phyloP scores from a whole-genome alignment of 2,329 filamentous ascomycete species.

The Aspergillus sp. region DNA sequence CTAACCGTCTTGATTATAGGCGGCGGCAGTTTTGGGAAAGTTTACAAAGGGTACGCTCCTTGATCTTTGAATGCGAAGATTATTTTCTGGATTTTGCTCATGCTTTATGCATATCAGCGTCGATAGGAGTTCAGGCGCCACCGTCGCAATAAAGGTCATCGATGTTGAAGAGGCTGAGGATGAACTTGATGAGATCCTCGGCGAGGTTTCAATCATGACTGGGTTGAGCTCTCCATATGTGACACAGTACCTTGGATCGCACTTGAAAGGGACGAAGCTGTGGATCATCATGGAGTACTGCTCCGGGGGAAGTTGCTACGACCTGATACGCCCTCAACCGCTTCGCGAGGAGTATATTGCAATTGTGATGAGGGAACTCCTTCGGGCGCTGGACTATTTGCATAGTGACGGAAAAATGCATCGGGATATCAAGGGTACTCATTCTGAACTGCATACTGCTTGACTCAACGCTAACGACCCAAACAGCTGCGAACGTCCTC shows the following conservation, averaged over 20 bases:
- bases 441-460: not conserved
- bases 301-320: conserved; percentile 89
- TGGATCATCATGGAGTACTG: conserved; percentile 99
- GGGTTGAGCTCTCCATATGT: conserved; percentile 94
- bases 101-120: conserved; percentile 46
- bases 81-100: conserved; percentile 3
- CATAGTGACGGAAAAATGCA: conserved; percentile 95
- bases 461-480: conserved; percentile 8
- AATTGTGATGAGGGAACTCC: conserved; percentile 82
- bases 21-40: conserved; percentile 94
- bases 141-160: conserved; percentile 96
- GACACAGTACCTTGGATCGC: conserved; percentile 96
- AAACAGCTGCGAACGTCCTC: conserved; percentile 77
- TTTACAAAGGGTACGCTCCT: conserved; percentile 77
- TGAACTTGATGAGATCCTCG: conserved; percentile 98
- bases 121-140: conserved; percentile 83
- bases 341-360: conserved; percentile 95
- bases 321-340: conserved; percentile 85
- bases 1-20: conserved; percentile 44
- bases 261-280: conserved; percentile 86
- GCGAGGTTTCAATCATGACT: conserved; percentile 94
- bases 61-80: conserved; percentile 2
- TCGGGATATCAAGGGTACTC: conserved; percentile 80
- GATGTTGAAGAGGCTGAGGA: conserved; percentile 98
- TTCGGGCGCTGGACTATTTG: conserved; percentile 84